These are phyloP conservation scores for Penicillium frequentans DNA, from an alignment of 2,329 filamentous ascomycete species.

Conservation along the genomic window DNA sequence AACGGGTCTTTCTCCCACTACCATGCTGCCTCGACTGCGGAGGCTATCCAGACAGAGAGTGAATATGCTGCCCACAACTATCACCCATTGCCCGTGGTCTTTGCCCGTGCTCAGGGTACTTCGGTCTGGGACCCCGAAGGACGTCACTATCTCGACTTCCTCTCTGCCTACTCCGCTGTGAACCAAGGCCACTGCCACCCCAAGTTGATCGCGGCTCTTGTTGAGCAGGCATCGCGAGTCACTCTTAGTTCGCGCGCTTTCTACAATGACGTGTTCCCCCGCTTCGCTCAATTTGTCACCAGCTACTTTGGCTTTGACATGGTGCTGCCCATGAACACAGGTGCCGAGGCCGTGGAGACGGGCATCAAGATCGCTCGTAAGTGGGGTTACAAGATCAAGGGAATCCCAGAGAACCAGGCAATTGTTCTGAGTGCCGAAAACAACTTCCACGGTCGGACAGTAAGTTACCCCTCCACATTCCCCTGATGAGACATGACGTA, in stretches of 20 bases:
- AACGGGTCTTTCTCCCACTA: slow-evolving; percentile 46
- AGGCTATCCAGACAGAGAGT: slow-evolving; percentile 78
- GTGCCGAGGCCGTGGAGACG: slow-evolving; percentile 93
- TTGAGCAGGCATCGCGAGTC: slow-evolving; percentile 83
- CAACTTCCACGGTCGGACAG: slow-evolving; percentile 96
- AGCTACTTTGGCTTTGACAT: slow-evolving; percentile 92
- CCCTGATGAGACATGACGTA: slow-evolving; percentile 1
- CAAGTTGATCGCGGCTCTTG: slow-evolving; percentile 85
- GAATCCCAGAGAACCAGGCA: slow-evolving; percentile 79
- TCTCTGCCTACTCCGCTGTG: slow-evolving; percentile 96
- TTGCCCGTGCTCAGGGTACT: slow-evolving; percentile 78
- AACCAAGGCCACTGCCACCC: slow-evolving; percentile 99
- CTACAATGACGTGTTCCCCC: slow-evolving; percentile 97
- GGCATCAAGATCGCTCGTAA: slow-evolving; percentile 95
- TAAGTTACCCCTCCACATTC: slow-evolving; percentile 48
- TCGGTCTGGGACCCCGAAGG: slow-evolving; percentile 97
- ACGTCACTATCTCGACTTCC: slow-evolving; percentile 93
- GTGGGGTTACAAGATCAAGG: slow-evolving; percentile 97
- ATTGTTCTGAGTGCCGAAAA: slow-evolving; percentile 80
- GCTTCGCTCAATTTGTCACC: slow-evolving; percentile 90
- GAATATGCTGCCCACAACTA: slow-evolving; percentile 96
- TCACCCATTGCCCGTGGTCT: slow-evolving; percentile 93
- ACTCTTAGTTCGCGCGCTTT: slow-evolving; percentile 94
- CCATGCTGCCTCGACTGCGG: slow-evolving; percentile 76
- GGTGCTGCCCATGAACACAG: slow-evolving; percentile 98